Base-by-base conservation (phyloP, 164 flowering plant species). In the Taxillus chinensis region DNA sequence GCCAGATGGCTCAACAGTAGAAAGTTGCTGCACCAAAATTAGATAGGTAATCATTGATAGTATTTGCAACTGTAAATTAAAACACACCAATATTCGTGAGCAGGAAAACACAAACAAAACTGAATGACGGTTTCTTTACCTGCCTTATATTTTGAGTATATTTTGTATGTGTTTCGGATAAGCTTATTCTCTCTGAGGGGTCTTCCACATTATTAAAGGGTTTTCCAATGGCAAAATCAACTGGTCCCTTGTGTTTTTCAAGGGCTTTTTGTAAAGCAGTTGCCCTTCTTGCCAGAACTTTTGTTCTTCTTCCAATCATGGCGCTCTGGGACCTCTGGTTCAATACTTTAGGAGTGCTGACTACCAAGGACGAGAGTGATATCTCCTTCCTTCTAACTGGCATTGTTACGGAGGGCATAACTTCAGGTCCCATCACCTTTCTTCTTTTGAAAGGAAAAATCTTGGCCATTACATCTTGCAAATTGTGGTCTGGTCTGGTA, bases 401-500 rank as follows among this genome's bases (percentile, higher is more conserved):
- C 41, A 77, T 66, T 59, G 89, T 55, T 73, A 74, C 48, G 15
- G 92, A 64, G 56, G 92, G 78, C 53, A 67, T 51, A 55, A 70
- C 67, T 77, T 91, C 99, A 71, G 86, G 86, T 42, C 82, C 82
- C 40, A 65, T 71, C 5, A 76, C 72, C 75, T 80, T 80, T 62
- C 82, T 82, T 70, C 80, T 71, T 76, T 81, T 87, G 27, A 75
- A 71, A 62, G 95, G 95, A 65, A 93, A 93, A 39, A 90, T 81
- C 75, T 87, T 93, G 58, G 89, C 79, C 65, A 86, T 81, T 61
- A 95, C 73, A 74, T 91, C 95, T 77, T 91, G 89, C 75, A 87
- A 70, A 74, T 78, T 89, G 76, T 89, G 91, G 76, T 95, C 99
- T 0, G 93, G 91, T 84, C 99, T 95, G 85, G 49, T 59, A 45